Conservation (phyloP, 164 flowering plant genomes). For the Liquidambar formosana region DNA sequence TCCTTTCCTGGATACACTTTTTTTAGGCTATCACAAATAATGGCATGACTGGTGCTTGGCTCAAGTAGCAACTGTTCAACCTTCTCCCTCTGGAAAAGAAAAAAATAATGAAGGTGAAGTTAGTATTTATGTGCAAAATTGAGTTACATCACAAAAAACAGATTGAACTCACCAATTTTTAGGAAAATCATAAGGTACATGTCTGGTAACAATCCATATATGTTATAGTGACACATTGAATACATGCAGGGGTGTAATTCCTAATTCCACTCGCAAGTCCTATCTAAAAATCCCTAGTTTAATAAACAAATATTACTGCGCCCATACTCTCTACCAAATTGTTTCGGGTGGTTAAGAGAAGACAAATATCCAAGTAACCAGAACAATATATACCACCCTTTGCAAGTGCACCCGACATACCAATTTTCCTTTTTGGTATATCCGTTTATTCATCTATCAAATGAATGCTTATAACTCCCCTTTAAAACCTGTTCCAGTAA, state of each 20-base stretch:
- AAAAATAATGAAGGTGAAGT: background rate
- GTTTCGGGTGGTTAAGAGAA: too few species aligned
- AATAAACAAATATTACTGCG: too few species aligned
- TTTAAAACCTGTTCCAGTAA: background rate
- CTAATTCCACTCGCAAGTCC: too few species aligned
- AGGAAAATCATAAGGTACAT: too few species aligned
- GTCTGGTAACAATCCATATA: too few species aligned
- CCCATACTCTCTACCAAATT: too few species aligned
- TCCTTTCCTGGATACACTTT: constrained; percentile 89
- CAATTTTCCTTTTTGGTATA: background rate
- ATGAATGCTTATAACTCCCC: background rate
- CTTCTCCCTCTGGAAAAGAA: constrained; percentile 61
- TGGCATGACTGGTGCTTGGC: constrained; percentile 53
- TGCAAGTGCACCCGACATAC: background rate
- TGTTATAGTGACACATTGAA: too few species aligned
- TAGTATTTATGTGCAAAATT: background rate
- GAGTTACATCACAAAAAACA: background rate
- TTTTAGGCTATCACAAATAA: constrained; percentile 70
- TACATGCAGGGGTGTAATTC: too few species aligned
- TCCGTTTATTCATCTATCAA: background rate
- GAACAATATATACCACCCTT: background rate
- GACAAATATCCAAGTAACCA: background rate
- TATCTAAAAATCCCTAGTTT: too few species aligned
- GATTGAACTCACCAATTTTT: too few species aligned
- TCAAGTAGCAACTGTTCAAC: constrained; percentile 75